phyloP scores from a whole-genome alignment of 345 rosid genomes.

The Kernera saxatilis region DNA sequence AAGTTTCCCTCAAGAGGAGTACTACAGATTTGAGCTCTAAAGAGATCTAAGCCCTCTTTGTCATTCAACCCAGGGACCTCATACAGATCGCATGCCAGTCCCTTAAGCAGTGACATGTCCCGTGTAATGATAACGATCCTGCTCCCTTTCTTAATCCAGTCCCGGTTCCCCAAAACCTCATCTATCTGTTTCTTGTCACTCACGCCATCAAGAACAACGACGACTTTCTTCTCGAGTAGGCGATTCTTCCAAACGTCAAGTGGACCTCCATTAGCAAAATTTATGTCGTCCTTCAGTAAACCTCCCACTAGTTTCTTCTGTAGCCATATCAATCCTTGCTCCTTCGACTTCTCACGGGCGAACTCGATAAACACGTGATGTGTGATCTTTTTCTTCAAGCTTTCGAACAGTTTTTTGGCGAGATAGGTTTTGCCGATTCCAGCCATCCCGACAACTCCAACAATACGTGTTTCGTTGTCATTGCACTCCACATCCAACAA shows the following conservation, averaged over 20 bases:
- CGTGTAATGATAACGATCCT: constrained; percentile 5
- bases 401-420: not conserved
- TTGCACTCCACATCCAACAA: not conserved
- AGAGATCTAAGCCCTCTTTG: not conserved
- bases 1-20: not conserved
- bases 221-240: not conserved
- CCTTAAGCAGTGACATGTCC: constrained; percentile 3
- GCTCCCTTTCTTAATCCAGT: constrained; percentile 15
- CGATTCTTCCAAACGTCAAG: not conserved
- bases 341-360: not conserved
- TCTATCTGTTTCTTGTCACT: not conserved
- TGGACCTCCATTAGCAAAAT: not conserved
- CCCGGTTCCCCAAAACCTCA: not conserved
- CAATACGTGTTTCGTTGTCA: not conserved
- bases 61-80: not conserved
- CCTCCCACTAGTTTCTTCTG: not conserved
- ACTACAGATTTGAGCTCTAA: not conserved
- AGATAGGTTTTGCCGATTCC: constrained; percentile 18
- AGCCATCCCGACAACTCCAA: constrained; percentile 1
- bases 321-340: not conserved
- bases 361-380: not conserved
- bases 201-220: not conserved
- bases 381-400: not conserved
- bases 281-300: not conserved
- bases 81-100: not conserved